phyloP scores from a whole-genome alignment of 2,329 filamentous ascomycete species.

The Didymella exigua region DNA sequence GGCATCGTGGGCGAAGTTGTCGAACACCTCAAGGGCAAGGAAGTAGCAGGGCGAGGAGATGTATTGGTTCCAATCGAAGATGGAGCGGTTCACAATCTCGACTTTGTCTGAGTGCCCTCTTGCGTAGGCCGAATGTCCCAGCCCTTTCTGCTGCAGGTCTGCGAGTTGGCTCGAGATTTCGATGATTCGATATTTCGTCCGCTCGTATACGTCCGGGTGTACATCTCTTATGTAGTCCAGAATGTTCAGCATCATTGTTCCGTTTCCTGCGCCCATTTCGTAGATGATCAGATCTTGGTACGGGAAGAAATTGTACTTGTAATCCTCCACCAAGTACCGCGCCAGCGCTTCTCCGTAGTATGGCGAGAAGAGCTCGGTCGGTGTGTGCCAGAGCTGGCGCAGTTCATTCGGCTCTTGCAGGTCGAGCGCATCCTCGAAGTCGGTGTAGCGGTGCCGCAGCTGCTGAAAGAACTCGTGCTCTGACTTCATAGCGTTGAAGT shows the following conservation, averaged over 20 bases:
- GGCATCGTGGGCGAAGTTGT: conserved; percentile 96
- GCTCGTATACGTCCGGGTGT: conserved; percentile 89
- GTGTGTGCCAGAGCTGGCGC: conserved; percentile 96
- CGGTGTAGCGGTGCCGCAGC: conserved; percentile 79
- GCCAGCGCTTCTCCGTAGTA: conserved; percentile 97
- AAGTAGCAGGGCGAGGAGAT: conserved; percentile 97
- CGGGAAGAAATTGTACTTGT: conserved; percentile 90
- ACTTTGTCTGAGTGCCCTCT: conserved; percentile 83
- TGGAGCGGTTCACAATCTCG: conserved; percentile 90
- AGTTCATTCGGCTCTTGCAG: conserved; percentile 71
- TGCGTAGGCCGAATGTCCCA: conserved; percentile 69
- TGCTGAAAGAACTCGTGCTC: conserved; percentile 82
- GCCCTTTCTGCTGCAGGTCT: conserved; percentile 72
- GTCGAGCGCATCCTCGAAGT: conserved; percentile 90
- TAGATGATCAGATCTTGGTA: conserved; percentile 98
- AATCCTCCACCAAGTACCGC: conserved; percentile 94
- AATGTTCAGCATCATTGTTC: conserved; percentile 97
- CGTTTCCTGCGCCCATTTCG: conserved; percentile 97
- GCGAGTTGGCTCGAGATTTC: conserved; percentile 89
- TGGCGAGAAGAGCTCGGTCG: conserved; percentile 93
- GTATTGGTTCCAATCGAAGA: conserved; percentile 90
- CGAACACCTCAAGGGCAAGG: conserved; percentile 95
- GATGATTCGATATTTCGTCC: conserved; percentile 93
- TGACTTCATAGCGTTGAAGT: conserved; percentile 80
- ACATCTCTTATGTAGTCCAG: conserved; percentile 91